Base-by-base conservation (phyloP, 805 yeast genomes). In the Teunomyces barrocoloradensis region DNA sequence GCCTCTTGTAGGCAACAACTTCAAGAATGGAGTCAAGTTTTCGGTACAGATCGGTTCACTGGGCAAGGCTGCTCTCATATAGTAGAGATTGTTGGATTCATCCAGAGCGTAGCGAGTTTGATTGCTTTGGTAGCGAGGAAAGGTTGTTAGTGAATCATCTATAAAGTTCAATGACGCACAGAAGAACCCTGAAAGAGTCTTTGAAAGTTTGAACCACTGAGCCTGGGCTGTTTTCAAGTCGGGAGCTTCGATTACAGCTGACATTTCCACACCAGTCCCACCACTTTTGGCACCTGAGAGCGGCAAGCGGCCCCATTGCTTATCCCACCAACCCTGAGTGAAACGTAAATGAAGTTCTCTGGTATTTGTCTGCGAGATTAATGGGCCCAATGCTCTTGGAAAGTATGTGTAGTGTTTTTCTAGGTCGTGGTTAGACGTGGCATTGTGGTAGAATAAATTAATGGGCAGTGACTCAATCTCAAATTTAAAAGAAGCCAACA, bases 41-140 rank as follows among this genome's bases (percentile, higher is more conserved):
- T 94, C 99, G 0, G 99, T 94, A 66, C 99, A 94, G 13, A 94
- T 84, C 0, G 97, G 96, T 61, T 94, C 99, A 51, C 92, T 81
- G 0, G 99, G 97, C 43, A 94, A 77, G 0, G 97, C 87, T 5
- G 97, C 96, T 51, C 96, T 76, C 52, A 91, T 61, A 17, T 85
- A 66, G 57, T 73, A 87, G 21, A 83, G 60, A 4, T 73, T 61
- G 47, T 79, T 77, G 7, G 47, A 47, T 4, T 48, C 32, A 23
- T 59, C 52, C 2, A 74, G 61, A 2, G 57, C 55, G 17, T 30
- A 32, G 29, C 20, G 29, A 9, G 15, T 37, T 6, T 37, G 17
- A 18, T 53, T 51, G 53, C 58, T 57, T 13, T 38, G 46, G 15
- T 47, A 44, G 9, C 80, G 57, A 0, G 78, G 78, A 38, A 60